These are phyloP conservation scores for Ceratocystis diversiconidia DNA, from an alignment of 2,329 filamentous ascomycete species.

Conservation along the genomic window DNA sequence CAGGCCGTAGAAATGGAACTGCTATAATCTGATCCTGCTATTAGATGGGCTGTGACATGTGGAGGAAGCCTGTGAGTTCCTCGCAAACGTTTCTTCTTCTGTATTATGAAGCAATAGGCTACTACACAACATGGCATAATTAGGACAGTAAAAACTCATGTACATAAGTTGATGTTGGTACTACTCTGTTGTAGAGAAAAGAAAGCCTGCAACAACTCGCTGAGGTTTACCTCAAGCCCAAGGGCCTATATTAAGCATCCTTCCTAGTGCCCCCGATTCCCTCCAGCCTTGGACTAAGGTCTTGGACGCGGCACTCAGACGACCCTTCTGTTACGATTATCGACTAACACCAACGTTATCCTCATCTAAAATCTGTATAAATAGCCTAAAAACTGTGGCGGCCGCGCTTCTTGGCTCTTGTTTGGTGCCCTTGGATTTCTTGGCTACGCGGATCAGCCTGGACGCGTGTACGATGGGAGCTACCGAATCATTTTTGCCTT, in stretches of 20 bases:
- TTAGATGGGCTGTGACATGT: neutral
- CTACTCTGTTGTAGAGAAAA: neutral
- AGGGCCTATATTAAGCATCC: slow-evolving; percentile 1
- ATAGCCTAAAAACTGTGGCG: neutral
- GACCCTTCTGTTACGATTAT: neutral
- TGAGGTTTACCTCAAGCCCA: neutral
- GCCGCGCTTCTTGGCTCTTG: neutral
- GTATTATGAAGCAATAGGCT: neutral
- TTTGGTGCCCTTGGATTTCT: neutral
- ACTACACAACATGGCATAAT: neutral
- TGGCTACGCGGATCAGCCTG: neutral
- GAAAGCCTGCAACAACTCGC: neutral
- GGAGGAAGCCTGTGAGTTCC: neutral
- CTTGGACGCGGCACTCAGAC: neutral
- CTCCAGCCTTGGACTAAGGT: neutral
- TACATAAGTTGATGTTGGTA: neutral
- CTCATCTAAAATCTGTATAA: neutral
- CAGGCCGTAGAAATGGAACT: neutral
- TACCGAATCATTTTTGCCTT: neutral
- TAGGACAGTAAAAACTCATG: neutral
- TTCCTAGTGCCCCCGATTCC: neutral
- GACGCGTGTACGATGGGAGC: neutral
- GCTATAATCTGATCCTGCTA: neutral
- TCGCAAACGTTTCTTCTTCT: neutral
- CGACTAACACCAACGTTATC: neutral